Conservation (phyloP, 192 early-diverging fungal species). For the Linderina pennispora region DNA sequence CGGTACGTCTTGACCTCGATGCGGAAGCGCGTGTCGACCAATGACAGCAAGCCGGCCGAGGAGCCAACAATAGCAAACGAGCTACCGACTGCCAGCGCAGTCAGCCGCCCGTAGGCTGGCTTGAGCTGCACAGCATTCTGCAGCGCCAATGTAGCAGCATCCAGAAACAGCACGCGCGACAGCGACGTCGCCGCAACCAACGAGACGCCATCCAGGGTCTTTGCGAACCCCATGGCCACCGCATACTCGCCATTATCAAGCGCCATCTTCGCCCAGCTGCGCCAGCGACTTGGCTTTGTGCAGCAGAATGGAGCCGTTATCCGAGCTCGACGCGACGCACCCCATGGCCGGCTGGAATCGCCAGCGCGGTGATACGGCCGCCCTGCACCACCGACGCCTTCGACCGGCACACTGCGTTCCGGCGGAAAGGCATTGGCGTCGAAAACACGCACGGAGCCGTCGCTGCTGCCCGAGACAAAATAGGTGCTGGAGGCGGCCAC, state of each 20-base stretch:
- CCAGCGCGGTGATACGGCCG: slow-evolving; percentile 74
- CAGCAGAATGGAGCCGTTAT: too few relatives aligned
- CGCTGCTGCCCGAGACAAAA: slow-evolving; percentile 79
- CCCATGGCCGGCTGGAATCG: slow-evolving; percentile 71
- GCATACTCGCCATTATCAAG: slow-evolving; percentile 18
- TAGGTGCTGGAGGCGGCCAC: slow-evolving; percentile 63
- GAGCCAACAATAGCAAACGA: slow-evolving; percentile 25
- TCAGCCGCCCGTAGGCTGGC: slow-evolving; percentile 16
- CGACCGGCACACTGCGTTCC: slow-evolving; percentile 65
- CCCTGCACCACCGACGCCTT: slow-evolving; percentile 69
- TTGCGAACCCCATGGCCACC: slow-evolving; percentile 15
- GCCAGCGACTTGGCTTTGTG: slow-evolving; percentile 68
- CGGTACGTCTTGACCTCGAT: slow-evolving; percentile 27
- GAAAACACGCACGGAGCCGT: slow-evolving; percentile 80
- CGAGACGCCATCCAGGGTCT: slow-evolving; percentile 8
- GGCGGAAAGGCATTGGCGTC: slow-evolving; percentile 73
- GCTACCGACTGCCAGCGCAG: slow-evolving; percentile 10
- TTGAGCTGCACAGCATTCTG: slow-evolving; percentile 12
- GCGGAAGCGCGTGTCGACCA: slow-evolving; percentile 36
- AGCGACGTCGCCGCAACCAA: slow-evolving; percentile 27
- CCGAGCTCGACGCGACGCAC: slow-evolving; percentile 70
- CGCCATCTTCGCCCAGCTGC: slow-evolving; percentile 49
- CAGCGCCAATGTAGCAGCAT: slow-evolving; percentile 5
- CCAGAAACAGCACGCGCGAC: slow-evolving; percentile 37
- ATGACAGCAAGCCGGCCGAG: slow-evolving; percentile 13